These are phyloP conservation scores for Gossypium trilobum DNA, from an alignment of 441 rosid genomes.

Conservation along the genomic window DNA sequence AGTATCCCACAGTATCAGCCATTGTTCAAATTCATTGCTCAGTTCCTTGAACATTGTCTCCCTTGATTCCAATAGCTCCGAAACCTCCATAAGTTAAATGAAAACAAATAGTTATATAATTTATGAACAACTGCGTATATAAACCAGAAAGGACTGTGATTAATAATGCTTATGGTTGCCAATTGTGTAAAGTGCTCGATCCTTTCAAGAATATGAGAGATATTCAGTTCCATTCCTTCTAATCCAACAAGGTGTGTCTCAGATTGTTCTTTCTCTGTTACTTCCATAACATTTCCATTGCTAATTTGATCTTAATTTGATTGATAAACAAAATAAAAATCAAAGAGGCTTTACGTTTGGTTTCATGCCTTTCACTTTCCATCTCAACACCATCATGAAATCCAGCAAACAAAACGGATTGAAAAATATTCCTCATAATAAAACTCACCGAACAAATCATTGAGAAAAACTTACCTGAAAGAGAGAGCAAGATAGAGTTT, in stretches of 20 bases:
- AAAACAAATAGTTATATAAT: neutral
- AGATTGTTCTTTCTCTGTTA: conserved; percentile 38
- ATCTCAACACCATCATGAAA: conserved; percentile 20
- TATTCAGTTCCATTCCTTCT: conserved; percentile 61
- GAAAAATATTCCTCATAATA: too few species aligned
- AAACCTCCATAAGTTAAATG: conserved; percentile 34
- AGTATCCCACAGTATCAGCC: conserved; percentile 43
- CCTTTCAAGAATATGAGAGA: conserved; percentile 49
- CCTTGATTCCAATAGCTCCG: conserved; percentile 65
- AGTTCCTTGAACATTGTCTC: conserved; percentile 65
- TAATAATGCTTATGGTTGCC: conserved; percentile 27
- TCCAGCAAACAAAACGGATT: neutral
- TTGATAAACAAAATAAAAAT: neutral
- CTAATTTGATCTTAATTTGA: conserved; percentile 8
- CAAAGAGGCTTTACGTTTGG: conserved; percentile 29
- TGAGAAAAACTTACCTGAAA: too few species aligned
- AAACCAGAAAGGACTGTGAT: neutral
- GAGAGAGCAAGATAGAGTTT: too few species aligned
- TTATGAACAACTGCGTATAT: neutral
- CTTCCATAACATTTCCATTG: conserved; percentile 30
- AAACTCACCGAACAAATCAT: too few species aligned
- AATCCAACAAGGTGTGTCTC: conserved; percentile 43
- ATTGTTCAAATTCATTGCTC: conserved; percentile 61
- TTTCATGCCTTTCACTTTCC: conserved; percentile 47
- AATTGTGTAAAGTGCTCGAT: conserved; percentile 64